Conservation (phyloP, 2,329 filamentous ascomycete species). For the Sporothrix protearum region DNA sequence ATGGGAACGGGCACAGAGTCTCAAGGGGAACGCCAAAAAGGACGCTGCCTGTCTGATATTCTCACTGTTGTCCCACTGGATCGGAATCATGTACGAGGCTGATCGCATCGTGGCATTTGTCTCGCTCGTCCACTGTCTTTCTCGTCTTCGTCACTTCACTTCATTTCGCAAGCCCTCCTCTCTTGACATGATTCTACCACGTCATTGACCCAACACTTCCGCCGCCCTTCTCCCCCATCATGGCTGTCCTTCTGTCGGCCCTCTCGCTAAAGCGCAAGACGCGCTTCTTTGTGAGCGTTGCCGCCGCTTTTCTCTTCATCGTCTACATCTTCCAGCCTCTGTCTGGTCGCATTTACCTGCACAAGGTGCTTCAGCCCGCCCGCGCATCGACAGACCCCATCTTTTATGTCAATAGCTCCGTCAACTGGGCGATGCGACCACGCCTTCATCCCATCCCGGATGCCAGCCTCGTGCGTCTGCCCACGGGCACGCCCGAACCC, state of each 20-base stretch:
- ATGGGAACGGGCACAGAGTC: background rate
- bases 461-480: slow-evolving; percentile 32
- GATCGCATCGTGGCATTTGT: background rate
- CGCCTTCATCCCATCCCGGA: slow-evolving; percentile 30
- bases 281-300: slow-evolving; percentile 17
- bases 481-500: slow-evolving; percentile 35
- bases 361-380: slow-evolving; percentile 20
- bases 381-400: slow-evolving; percentile 20
- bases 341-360: background rate
- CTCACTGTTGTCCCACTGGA: background rate
- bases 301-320: slow-evolving; percentile 1
- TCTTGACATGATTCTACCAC: background rate
- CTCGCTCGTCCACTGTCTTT: background rate
- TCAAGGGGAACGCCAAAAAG: background rate
- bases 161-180: background rate
- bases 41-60: slow-evolving; percentile 10
- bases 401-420: slow-evolving; percentile 32
- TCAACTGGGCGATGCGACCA: slow-evolving; percentile 33
- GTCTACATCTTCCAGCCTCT: slow-evolving; percentile 10
- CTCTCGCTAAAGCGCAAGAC: slow-evolving; percentile 19
- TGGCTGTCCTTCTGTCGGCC: slow-evolving; percentile 19
- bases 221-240: background rate
- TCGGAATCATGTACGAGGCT: slow-evolving; percentile 14
- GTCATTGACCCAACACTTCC: background rate
- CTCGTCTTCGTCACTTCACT: background rate